Percentiles rank a stretch among this genome's conserved stretches.
Evolutionary conservation across 345 rosid genomes (phyloP).

Genomic region (Linum tenue): DNA sequence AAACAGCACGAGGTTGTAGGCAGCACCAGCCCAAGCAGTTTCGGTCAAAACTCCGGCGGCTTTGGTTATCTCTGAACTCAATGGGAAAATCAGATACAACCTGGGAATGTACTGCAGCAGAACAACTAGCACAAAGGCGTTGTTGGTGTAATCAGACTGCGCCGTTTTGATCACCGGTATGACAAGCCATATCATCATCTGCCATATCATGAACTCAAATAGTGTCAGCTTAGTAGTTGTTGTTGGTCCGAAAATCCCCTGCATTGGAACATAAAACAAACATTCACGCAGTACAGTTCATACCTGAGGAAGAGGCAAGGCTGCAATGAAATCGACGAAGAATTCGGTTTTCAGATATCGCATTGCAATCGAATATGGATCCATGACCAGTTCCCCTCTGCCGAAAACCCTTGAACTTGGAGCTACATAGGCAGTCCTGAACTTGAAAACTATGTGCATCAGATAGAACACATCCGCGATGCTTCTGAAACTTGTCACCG

Average conservation of each 20-base stretch:
- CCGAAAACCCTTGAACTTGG: constrained; percentile 73
- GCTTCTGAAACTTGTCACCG: constrained; percentile 56
- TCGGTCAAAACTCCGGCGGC: constrained; percentile 69
- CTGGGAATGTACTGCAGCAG: constrained; percentile 74
- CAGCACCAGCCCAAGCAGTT: constrained; percentile 99
- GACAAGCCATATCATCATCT: constrained; percentile 83
- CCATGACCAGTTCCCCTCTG: constrained; percentile 72
- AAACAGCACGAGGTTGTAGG: constrained; percentile 67
- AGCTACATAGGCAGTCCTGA: constrained; percentile 70
- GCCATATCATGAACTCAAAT: constrained; percentile 16
- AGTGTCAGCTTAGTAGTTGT: background rate
- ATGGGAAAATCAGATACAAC: constrained; percentile 62
- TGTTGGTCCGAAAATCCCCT: background rate
- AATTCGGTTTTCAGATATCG: constrained; percentile 65
- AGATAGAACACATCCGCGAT: constrained; percentile 61
- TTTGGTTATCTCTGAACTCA: constrained; percentile 57
- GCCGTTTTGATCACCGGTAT: constrained; percentile 57
- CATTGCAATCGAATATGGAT: constrained; percentile 50
- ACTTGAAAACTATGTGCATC: constrained; percentile 53
- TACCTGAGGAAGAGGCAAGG: constrained; percentile 86
- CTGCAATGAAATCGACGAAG: constrained; percentile 54
- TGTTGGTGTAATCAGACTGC: constrained; percentile 54
- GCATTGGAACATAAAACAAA: background rate
- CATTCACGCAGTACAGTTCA: background rate
- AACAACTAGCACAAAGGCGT: constrained; percentile 68